A percentile compares a stretch with the other conserved stretches of the same genome.
phyloP scores from a whole-genome alignment of 257 asterid species.

The Ehretia macrophylla region DNA sequence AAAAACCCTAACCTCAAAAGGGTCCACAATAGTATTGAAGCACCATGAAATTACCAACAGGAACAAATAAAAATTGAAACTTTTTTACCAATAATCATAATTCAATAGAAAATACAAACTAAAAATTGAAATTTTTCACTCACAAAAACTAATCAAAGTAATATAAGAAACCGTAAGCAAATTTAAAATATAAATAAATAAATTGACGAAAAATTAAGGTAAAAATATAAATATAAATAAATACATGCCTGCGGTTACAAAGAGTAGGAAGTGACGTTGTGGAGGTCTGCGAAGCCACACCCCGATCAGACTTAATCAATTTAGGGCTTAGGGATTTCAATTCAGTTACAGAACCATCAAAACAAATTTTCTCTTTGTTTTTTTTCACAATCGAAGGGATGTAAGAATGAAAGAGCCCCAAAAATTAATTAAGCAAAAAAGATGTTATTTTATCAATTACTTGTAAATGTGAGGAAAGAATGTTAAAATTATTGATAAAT shows the following conservation, averaged over 20 bases:
- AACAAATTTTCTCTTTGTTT: neutral
- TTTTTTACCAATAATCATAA: slow-evolving; percentile 3
- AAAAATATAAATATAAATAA: neutral
- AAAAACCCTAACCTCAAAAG: slow-evolving; percentile 12
- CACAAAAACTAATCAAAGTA: neutral
- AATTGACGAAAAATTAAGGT: neutral
- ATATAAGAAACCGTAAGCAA: slow-evolving; percentile 42
- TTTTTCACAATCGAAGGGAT: neutral
- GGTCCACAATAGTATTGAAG: slow-evolving; percentile 1
- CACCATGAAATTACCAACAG: slow-evolving; percentile 2
- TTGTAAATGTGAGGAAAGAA: neutral
- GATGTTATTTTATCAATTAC: no score
- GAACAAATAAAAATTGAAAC: slow-evolving; percentile 9
- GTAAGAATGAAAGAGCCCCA: neutral
- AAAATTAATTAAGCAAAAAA: neutral
- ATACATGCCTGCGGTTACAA: slow-evolving; percentile 51
- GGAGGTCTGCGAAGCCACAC: slow-evolving; percentile 22
- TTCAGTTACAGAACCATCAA: neutral
- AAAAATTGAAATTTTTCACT: neutral
- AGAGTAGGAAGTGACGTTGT: slow-evolving; percentile 50
- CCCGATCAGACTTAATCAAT: neutral
- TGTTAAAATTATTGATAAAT: no score
- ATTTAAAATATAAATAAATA: slow-evolving; percentile 1
- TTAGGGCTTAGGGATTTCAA: neutral
- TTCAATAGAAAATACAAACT: neutral